phyloP scores from a whole-genome alignment of 2,329 filamentous ascomycete genomes.

The Aplosporella prunicola region DNA sequence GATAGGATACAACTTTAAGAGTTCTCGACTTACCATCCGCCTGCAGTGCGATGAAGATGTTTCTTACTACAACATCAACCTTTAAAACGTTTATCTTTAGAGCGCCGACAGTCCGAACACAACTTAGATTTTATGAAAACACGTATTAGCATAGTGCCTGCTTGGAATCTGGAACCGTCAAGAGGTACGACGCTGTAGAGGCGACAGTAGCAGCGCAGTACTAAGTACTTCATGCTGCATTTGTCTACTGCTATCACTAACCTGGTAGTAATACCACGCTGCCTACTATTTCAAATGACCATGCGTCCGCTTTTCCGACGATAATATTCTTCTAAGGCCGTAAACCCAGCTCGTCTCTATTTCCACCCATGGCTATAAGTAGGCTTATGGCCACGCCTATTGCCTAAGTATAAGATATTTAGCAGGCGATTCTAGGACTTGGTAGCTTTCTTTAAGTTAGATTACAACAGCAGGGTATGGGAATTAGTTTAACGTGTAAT shows the following conservation, averaged over 20 bases:
- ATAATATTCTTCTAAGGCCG: background rate
- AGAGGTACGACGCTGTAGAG: background rate
- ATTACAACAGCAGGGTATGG: too few species aligned
- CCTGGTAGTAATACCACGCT: background rate
- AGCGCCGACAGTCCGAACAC: background rate
- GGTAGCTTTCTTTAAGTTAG: too few species aligned
- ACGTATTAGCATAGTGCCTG: background rate
- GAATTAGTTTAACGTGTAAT: too few species aligned
- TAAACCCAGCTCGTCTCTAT: too few species aligned
- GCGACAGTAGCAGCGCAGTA: background rate
- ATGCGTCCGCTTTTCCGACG: constrained; percentile 1
- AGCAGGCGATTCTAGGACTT: too few species aligned
- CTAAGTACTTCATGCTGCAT: background rate
- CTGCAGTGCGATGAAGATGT: constrained; percentile 1
- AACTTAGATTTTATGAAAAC: constrained; percentile 1
- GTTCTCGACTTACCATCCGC: background rate
- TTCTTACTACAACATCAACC: background rate
- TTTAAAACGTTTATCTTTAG: constrained; percentile 1
- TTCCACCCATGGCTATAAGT: too few species aligned
- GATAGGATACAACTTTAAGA: background rate
- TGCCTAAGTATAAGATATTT: too few species aligned
- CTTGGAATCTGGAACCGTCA: background rate
- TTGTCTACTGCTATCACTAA: background rate
- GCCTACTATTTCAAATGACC: constrained; percentile 2
- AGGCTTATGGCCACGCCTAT: too few species aligned